Evolutionary conservation across 768 basidiomycete species (phyloP).

Genomic region (Trametes elegans): DNA sequence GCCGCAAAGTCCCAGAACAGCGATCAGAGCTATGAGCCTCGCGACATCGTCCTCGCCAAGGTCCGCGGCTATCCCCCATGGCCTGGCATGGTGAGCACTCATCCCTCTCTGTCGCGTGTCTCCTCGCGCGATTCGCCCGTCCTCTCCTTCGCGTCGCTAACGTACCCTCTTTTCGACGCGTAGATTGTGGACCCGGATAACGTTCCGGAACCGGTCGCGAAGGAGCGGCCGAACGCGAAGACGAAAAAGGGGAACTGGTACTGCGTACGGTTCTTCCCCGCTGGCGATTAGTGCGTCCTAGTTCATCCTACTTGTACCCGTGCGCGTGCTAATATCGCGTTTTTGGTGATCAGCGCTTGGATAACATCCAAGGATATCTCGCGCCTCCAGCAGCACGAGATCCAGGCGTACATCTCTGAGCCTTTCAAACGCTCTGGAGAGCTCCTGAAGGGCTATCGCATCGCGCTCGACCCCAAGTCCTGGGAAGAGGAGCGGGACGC

Average conservation of each 20-base stretch:
- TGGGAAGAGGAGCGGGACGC: conserved; percentile 54
- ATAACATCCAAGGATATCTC: conserved; percentile 79
- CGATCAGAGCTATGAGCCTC: conserved; percentile 50
- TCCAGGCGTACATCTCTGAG: conserved; percentile 78
- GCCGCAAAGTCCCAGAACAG: conserved; percentile 36
- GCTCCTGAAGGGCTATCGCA: conserved; percentile 71
- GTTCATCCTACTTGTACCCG: conserved; percentile 4
- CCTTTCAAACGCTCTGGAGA: conserved; percentile 76
- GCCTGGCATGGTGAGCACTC: conserved; percentile 84
- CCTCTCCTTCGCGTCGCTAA: conserved; percentile 2
- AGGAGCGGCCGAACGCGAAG: conserved; percentile 59
- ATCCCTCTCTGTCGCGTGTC: conserved; percentile 20
- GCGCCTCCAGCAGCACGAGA: conserved; percentile 72
- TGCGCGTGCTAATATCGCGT: conserved; percentile 11
- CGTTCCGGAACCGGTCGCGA: conserved; percentile 59
- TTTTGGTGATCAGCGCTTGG: conserved; percentile 67
- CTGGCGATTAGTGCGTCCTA: conserved; percentile 83
- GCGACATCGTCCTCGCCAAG: conserved; percentile 90
- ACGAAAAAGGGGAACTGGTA: conserved; percentile 72
- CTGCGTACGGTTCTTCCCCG: conserved; percentile 87
- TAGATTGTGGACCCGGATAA: conserved; percentile 79
- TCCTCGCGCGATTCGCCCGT: conserved; percentile 12
- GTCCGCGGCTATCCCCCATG: conserved; percentile 93
- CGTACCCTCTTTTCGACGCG: conserved; percentile 7
- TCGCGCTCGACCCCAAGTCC: conserved; percentile 69